phyloP scores from a whole-genome alignment of 352 stramenopile species.

The Globisporangium orthogonon region DNA sequence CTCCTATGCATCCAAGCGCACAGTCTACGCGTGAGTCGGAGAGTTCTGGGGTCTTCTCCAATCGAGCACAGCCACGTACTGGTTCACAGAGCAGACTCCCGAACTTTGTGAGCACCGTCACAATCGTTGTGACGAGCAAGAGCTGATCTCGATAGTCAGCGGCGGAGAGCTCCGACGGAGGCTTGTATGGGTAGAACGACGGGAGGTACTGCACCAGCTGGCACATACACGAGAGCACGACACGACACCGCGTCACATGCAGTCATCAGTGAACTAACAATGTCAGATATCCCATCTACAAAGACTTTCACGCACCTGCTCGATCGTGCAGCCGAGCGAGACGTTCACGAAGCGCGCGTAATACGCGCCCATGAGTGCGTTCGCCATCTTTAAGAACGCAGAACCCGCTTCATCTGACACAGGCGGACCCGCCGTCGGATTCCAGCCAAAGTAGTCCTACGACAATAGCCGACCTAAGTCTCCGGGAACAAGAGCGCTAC shows the following conservation, averaged over 20 bases:
- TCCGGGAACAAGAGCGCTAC: background rate
- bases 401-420: slow-evolving; percentile 33
- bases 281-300: background rate
- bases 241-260: background rate
- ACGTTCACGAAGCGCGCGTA: slow-evolving; percentile 55
- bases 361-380: slow-evolving; percentile 62
- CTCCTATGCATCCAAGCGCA: slow-evolving; percentile 28
- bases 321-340: slow-evolving; percentile 55
- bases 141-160: slow-evolving; percentile 77
- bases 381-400: slow-evolving; percentile 50
- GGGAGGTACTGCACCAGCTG: slow-evolving; percentile 72
- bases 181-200: slow-evolving; percentile 81
- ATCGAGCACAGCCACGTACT: slow-evolving; percentile 14
- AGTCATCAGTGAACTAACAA: too few species aligned
- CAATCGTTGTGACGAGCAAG: slow-evolving; percentile 76
- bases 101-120: slow-evolving; percentile 86
- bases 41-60: too few species aligned
- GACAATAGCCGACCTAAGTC: background rate
- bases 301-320: slow-evolving; percentile 25
- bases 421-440: slow-evolving; percentile 38
- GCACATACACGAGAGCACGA: background rate
- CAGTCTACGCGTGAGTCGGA: background rate
- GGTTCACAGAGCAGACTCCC: slow-evolving; percentile 64
- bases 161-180: slow-evolving; percentile 47
- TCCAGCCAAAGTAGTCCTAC: slow-evolving; percentile 80